Base-by-base conservation (phyloP, 1,139 yeast genomes). In the Candida anutae region DNA sequence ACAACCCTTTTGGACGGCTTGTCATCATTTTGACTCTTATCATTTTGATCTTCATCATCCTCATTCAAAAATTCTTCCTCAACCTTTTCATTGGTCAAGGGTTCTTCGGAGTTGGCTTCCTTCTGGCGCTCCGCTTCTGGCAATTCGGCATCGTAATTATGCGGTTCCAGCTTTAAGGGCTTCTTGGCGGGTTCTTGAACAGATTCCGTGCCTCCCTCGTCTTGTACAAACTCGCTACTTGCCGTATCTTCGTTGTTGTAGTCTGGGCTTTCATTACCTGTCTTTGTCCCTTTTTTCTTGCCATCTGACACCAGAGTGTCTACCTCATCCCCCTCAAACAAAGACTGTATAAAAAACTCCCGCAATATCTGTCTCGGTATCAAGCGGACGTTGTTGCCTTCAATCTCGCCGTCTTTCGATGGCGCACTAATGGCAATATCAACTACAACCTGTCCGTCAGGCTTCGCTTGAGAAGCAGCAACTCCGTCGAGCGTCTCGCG, bases 341-440 rank as follows among this genome's bases (percentile, higher is more conserved):
- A 42, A 27, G 47, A 50, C 8, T 34, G 32, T 5, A 16, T 12
- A 33, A 54, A 54, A 30, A 53, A 52, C 23, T 53, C 56, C 13
- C 52, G 46, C 20, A 63, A 39, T 3, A 64, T 40, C 17, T 46
- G 36, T 17, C 28, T 27, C 0, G 72, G 71, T 6, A 57, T 36
- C 22, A 38, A 40, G 11, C 47, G 30, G 28, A 51, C 48, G 18
- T 42, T 50, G 36, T 64, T 63, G 2, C 66, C 68, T 24, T 44
- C 37, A 17, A 62, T 50, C 26, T 43, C 43, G 10, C 45, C 33
- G 33, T 63, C 69, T 1, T 28, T 27, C 2, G 29, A 27, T 3
- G 52, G 49, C 25, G 54, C 45, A n/a, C 45, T 41, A 5, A 64
- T 46, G 3, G 67, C 67, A 9, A 64, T 43, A 37, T 64, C 69